phyloP scores from a whole-genome alignment of 192 early-diverging fungal species.

The Coemansia sp. region DNA sequence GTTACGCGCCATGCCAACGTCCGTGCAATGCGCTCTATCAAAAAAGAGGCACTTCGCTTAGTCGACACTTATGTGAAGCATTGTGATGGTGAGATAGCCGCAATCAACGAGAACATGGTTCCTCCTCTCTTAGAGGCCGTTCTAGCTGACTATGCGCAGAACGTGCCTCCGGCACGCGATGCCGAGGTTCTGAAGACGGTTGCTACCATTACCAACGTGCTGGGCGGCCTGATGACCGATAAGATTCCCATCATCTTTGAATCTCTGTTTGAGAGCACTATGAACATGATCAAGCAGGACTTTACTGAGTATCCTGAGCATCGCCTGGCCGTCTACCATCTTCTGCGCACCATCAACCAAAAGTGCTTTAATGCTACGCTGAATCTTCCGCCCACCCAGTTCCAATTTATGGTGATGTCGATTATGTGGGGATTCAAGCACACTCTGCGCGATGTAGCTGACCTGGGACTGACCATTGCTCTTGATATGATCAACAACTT shows the following conservation, averaged over 20 bases:
- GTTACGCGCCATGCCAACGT: slow-evolving; percentile 90
- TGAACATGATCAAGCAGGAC: slow-evolving; percentile 99
- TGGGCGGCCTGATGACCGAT: slow-evolving; percentile 79
- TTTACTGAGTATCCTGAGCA: slow-evolving; percentile 98
- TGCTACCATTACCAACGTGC: slow-evolving; percentile 79
- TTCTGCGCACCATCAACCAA: slow-evolving; percentile 88
- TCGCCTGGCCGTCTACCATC: slow-evolving; percentile 90
- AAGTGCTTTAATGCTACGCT: slow-evolving; percentile 94
- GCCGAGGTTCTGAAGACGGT: slow-evolving; percentile 94
- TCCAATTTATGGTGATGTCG: slow-evolving; percentile 92
- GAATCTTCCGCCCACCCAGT: slow-evolving; percentile 77
- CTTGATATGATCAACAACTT: slow-evolving; percentile 90
- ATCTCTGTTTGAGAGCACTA: slow-evolving; percentile 93
- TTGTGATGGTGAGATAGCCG: slow-evolving; percentile 81
- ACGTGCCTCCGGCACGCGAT: slow-evolving; percentile 88
- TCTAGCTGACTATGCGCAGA: slow-evolving; percentile 83
- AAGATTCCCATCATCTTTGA: slow-evolving; percentile 86
- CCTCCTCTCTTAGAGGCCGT: slow-evolving; percentile 90
- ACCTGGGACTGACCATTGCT: slow-evolving; percentile 84
- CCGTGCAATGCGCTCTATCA: slow-evolving; percentile 90
- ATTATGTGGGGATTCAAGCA: slow-evolving; percentile 99
- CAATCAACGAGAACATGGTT: slow-evolving; percentile 83
- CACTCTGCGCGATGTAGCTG: slow-evolving; percentile 96
- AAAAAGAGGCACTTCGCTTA: slow-evolving; percentile 92
- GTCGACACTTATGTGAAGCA: slow-evolving; percentile 89